phyloP scores from a whole-genome alignment of 106 monocot species.

The Apostasia ramifera region DNA sequence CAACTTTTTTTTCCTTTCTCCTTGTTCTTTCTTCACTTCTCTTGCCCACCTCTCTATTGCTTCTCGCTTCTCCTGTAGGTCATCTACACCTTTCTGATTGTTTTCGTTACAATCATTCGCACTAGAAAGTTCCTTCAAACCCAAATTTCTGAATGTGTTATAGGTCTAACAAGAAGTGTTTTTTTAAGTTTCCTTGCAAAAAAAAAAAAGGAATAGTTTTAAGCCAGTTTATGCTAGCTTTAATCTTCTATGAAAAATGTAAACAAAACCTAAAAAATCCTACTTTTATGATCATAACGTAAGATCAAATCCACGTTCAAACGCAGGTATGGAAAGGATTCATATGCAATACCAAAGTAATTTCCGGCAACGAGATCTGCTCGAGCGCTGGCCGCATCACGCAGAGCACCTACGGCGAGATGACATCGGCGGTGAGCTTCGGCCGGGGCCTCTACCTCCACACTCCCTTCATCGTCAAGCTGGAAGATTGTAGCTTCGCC shows the following conservation, averaged over 20 bases:
- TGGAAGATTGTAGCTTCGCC: constrained; percentile 43
- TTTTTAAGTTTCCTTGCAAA: not conserved
- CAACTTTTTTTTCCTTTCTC: no score
- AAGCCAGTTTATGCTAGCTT: not conserved
- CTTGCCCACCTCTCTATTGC: no score
- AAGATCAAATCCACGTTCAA: not conserved
- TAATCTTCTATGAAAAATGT: not conserved
- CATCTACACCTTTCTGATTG: no score
- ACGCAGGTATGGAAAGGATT: constrained; percentile 65
- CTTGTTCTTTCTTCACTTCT: no score
- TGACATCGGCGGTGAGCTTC: constrained; percentile 33
- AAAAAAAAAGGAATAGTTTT: not conserved
- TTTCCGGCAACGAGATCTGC: constrained; percentile 38
- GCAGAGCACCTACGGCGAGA: constrained; percentile 38
- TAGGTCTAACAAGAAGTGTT: not conserved
- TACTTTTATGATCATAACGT: no score
- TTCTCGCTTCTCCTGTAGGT: no score
- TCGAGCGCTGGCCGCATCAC: constrained; percentile 61
- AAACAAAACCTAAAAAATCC: no score
- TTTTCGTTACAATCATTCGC: no score
- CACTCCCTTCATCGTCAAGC: constrained; percentile 30
- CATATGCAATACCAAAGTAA: constrained; percentile 26
- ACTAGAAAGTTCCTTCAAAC: no score
- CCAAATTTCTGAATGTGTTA: no score
- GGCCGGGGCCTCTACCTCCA: constrained; percentile 44